Conservation (phyloP, 495 filamentous ascomycete genomes). For the Neurospora africana region DNA sequence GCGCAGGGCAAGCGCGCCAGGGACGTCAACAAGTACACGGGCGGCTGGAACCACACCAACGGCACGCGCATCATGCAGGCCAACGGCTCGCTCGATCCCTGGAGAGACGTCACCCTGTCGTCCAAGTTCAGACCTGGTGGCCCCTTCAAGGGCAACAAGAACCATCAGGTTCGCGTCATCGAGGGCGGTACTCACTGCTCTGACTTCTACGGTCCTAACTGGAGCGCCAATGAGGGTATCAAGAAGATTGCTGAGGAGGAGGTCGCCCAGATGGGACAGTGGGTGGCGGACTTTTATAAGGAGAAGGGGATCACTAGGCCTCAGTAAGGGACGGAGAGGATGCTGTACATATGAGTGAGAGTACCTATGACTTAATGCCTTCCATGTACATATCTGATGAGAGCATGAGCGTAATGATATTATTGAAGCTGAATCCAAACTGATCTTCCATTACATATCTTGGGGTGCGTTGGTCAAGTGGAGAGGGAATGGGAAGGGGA, state of each 20-base stretch:
- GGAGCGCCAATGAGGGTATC: slow-evolving; percentile 29
- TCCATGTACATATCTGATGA: not conserved
- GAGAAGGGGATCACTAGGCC: slow-evolving; percentile 13
- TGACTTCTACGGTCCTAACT: slow-evolving; percentile 38
- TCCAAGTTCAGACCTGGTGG: slow-evolving; percentile 31
- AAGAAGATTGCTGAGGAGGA: slow-evolving; percentile 22
- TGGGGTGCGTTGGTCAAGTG: no score
- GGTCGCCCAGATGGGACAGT: slow-evolving; percentile 25
- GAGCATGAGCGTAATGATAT: not conserved
- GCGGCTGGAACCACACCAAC: slow-evolving; percentile 46
- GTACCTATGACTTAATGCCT: not conserved
- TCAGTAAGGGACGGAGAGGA: not conserved
- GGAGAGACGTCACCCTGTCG: slow-evolving; percentile 31
- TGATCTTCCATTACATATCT: no score
- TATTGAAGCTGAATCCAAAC: no score
- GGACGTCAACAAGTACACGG: slow-evolving; percentile 49
- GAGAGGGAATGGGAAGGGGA: no score
- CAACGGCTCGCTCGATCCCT: slow-evolving; percentile 43
- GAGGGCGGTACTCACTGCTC: slow-evolving; percentile 32
- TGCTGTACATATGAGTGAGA: not conserved
- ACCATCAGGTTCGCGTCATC: slow-evolving; percentile 25
- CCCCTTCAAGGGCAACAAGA: slow-evolving; percentile 22
- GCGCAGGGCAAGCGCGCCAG: slow-evolving; percentile 38
- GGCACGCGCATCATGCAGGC: slow-evolving; percentile 49
- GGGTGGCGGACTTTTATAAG: slow-evolving; percentile 33